Evolutionary conservation across 2,329 filamentous ascomycete species (phyloP).

Genomic region (Ramularia collo-cygni): DNA sequence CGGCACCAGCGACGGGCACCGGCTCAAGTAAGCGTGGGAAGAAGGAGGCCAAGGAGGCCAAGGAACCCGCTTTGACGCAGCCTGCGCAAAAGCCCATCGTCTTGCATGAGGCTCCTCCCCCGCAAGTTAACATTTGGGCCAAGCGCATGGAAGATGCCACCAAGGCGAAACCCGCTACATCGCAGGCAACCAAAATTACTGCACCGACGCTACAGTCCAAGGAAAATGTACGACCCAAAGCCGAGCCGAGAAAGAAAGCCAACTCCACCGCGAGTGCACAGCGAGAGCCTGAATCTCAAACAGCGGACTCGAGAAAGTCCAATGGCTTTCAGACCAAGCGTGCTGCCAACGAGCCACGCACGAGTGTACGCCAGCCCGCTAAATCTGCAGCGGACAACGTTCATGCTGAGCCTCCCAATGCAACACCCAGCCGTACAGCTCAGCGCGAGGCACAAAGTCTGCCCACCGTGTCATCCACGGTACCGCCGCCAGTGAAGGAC

Average conservation of each 20-base stretch:
- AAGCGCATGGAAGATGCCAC: slow-evolving; percentile 63
- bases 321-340: slow-evolving; percentile 17
- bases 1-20: slow-evolving; percentile 1
- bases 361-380: slow-evolving; percentile 14
- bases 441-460: slow-evolving; percentile 22
- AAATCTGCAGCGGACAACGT: slow-evolving; percentile 13
- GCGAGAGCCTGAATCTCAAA: slow-evolving; percentile 10
- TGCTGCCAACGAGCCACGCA: slow-evolving; percentile 11
- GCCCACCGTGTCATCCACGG: slow-evolving; percentile 14
- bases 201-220: slow-evolving; percentile 10
- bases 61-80: slow-evolving; percentile 17
- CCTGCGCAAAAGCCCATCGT: slow-evolving; percentile 46
- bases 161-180: slow-evolving; percentile 41
- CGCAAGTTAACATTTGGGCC: slow-evolving; percentile 81
- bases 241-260: slow-evolving; percentile 24
- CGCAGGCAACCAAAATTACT: slow-evolving; percentile 12
- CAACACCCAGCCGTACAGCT: slow-evolving; percentile 6
- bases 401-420: slow-evolving; percentile 4
- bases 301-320: slow-evolving; percentile 18
- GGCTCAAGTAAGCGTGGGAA: slow-evolving; percentile 10
- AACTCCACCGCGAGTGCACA: slow-evolving; percentile 15
- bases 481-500: slow-evolving; percentile 64
- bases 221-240: slow-evolving; percentile 25
- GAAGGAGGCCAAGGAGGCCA: slow-evolving; percentile 22
- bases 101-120: slow-evolving; percentile 73